Conservation (phyloP, 768 basidiomycete species). For the Dacryopinax spathularia region DNA sequence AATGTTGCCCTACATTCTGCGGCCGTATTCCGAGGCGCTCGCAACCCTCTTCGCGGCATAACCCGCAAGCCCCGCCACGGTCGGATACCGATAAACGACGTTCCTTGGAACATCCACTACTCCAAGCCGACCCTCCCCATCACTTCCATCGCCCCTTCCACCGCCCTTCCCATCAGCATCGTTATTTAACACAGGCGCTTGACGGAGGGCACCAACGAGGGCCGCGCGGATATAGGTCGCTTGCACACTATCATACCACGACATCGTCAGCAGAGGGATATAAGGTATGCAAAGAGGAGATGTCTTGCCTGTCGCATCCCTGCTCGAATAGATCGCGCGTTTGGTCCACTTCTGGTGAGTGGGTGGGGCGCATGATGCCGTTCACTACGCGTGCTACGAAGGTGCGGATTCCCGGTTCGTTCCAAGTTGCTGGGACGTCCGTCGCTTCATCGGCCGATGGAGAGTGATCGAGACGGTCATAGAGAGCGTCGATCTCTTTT, state of each 20-base stretch:
- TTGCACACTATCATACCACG: slow-evolving; percentile 20
- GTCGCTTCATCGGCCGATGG: neutral
- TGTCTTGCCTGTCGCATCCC: neutral
- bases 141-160: neutral
- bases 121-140: too few species aligned
- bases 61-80: slow-evolving; percentile 21
- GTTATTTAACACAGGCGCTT: slow-evolving; percentile 9
- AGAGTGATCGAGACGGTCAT: neutral
- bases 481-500: neutral
- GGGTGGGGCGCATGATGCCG: neutral
- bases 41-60: slow-evolving; percentile 16
- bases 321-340: neutral
- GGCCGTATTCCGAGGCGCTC: too few species aligned
- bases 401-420: neutral
- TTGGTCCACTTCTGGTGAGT: neutral
- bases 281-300: too few species aligned
- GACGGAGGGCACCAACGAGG: slow-evolving; percentile 16
- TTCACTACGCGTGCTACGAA: neutral
- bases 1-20: too few species aligned
- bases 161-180: neutral
- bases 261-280: neutral
- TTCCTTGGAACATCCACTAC: slow-evolving; percentile 21
- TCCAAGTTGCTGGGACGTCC: neutral
- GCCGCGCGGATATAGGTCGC: slow-evolving; percentile 28
- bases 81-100: slow-evolving; percentile 30